Percentiles rank a stretch among this genome's conserved stretches.
phyloP scores from a whole-genome alignment of 2,329 filamentous ascomycete genomes.

The Harringtonia aguacate region DNA sequence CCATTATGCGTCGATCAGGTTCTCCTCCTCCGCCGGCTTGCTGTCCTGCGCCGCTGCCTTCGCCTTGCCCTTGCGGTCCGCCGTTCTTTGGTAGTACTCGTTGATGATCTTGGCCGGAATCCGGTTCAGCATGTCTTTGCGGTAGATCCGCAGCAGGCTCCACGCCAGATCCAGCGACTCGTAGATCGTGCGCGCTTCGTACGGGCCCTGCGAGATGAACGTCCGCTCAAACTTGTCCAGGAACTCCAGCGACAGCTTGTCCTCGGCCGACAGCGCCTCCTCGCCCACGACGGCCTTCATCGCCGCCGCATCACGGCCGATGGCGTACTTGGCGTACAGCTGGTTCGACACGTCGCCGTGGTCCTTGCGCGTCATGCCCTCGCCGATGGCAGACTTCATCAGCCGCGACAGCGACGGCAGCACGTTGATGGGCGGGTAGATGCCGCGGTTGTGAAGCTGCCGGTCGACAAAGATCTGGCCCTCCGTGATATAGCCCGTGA shows the following conservation, averaged over 20 bases:
- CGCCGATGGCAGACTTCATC: constrained; percentile 99
- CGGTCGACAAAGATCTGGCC: constrained; percentile 98
- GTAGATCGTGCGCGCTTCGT: constrained; percentile 84
- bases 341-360: constrained; percentile 99
- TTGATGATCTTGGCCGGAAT: constrained; percentile 75
- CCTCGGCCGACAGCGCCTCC: constrained; percentile 88
- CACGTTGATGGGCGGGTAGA: constrained; percentile 98
- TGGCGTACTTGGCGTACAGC: constrained; percentile 98
- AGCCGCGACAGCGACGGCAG: constrained; percentile 94
- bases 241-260: constrained; percentile 98
- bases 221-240: constrained; percentile 95
- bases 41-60: constrained; percentile 38
- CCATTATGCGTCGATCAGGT: constrained; percentile 23
- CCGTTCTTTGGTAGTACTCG: constrained; percentile 67
- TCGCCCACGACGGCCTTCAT: constrained; percentile 99
- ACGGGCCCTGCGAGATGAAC: constrained; percentile 85
- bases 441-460: constrained; percentile 86
- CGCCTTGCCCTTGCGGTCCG: constrained; percentile 51
- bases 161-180: constrained; percentile 94
- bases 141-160: constrained; percentile 93
- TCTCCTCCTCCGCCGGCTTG: constrained; percentile 22
- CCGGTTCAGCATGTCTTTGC: constrained; percentile 95
- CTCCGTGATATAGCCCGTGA: constrained; percentile 98
- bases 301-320: constrained; percentile 92
- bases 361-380: constrained; percentile 92